These are phyloP conservation scores for Paxillus ammoniavirescens DNA, from an alignment of 768 basidiomycete genomes.

Conservation along the genomic window DNA sequence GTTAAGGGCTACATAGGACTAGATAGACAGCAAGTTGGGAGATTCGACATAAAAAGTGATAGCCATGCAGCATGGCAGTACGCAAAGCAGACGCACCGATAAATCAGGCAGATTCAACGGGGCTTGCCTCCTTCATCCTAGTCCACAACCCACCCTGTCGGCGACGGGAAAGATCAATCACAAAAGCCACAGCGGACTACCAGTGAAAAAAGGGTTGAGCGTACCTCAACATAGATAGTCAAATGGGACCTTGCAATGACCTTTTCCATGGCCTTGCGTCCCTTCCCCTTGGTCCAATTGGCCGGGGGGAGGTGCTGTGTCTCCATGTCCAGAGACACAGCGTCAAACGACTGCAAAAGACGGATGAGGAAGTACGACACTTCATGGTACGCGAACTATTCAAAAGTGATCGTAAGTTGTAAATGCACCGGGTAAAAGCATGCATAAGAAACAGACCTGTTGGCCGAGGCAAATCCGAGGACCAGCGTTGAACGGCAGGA, in stretches of 20 bases:
- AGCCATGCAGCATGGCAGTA: background rate
- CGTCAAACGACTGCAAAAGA: constrained; percentile 47
- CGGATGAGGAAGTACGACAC: constrained; percentile 53
- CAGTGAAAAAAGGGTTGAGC: constrained; percentile 8
- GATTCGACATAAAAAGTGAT: background rate
- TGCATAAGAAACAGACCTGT: constrained; percentile 26
- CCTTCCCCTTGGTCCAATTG: constrained; percentile 31
- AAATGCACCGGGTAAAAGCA: background rate
- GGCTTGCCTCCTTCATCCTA: constrained; percentile 18
- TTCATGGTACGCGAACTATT: constrained; percentile 55
- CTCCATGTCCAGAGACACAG: constrained; percentile 37
- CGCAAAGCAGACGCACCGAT: background rate
- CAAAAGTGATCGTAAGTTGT: background rate
- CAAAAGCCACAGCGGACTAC: too few species aligned
- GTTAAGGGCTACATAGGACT: background rate
- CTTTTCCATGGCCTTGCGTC: constrained; percentile 41
- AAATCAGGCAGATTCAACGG: constrained; percentile 1
- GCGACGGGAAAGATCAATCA: background rate
- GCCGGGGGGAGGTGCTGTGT: constrained; percentile 34
- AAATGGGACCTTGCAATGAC: constrained; percentile 39
- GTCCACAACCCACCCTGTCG: constrained; percentile 27
- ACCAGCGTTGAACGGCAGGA: constrained; percentile 67
- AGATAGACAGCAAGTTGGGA: background rate
- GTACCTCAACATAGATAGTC: constrained; percentile 43
- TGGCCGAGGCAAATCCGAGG: constrained; percentile 63